Percentiles rank a stretch among this genome's conserved stretches.
These are phyloP conservation scores for Fusarium illudens DNA, from an alignment of 2,329 filamentous ascomycete genomes.

Conservation along the genomic window DNA sequence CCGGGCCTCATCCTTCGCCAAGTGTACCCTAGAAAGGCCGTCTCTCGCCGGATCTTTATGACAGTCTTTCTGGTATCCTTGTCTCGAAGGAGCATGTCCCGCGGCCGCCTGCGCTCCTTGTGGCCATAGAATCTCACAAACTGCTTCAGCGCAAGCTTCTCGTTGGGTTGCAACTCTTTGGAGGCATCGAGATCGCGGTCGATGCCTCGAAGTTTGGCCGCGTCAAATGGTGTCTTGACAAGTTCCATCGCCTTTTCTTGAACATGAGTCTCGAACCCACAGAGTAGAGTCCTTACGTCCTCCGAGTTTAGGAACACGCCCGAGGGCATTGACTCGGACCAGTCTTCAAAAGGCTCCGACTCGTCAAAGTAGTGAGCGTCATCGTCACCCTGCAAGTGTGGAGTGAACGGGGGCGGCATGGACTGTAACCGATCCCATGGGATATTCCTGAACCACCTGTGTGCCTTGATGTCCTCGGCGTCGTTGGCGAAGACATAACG, in stretches of 20 bases:
- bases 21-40: slow-evolving; percentile 89
- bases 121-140: slow-evolving; percentile 62
- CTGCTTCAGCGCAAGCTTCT: slow-evolving; percentile 57
- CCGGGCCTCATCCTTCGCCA: slow-evolving; percentile 67
- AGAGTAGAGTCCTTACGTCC: slow-evolving; percentile 47
- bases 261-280: slow-evolving; percentile 50
- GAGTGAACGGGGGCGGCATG: slow-evolving; percentile 79
- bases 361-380: slow-evolving; percentile 93
- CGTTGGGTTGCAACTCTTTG: slow-evolving; percentile 44
- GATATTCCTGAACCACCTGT: slow-evolving; percentile 84
- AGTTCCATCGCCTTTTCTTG: slow-evolving; percentile 57
- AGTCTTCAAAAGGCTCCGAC: slow-evolving; percentile 75
- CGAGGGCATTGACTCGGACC: slow-evolving; percentile 59
- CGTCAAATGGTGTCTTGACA: slow-evolving; percentile 59
- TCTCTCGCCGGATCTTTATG: slow-evolving; percentile 82
- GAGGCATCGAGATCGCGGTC: slow-evolving; percentile 58
- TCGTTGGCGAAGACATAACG: slow-evolving; percentile 83
- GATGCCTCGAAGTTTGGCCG: slow-evolving; percentile 57
- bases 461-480: slow-evolving; percentile 87
- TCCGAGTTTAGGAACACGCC: slow-evolving; percentile 42
- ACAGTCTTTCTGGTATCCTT: slow-evolving; percentile 69
- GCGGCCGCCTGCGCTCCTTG: slow-evolving; percentile 78
- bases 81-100: slow-evolving; percentile 88
- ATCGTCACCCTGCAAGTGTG: slow-evolving; percentile 71
- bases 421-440: slow-evolving; percentile 80